phyloP scores from a whole-genome alignment of 495 filamentous ascomycete genomes.

The Penicillium alfredii region DNA sequence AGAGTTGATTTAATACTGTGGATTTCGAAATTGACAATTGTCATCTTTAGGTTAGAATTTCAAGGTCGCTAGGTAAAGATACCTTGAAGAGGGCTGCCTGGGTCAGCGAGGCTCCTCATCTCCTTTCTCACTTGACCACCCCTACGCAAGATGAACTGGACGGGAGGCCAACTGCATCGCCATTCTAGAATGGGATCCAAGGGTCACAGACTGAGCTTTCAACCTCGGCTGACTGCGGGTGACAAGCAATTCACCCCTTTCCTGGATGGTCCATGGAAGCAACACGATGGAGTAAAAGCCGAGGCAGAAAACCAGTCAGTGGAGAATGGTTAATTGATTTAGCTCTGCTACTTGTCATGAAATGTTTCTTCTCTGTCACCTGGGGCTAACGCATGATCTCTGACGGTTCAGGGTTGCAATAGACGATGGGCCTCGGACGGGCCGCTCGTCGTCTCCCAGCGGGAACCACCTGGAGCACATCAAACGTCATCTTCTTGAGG shows the following conservation, averaged over 20 bases:
- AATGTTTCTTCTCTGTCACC: not conserved
- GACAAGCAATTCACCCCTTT: slow-evolving; percentile 13
- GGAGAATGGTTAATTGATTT: slow-evolving; percentile 2
- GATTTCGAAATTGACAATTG: too few relatives aligned
- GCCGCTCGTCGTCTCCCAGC: not conserved
- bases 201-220: slow-evolving; percentile 26
- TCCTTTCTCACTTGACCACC: too few relatives aligned
- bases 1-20: too few relatives aligned
- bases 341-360: not conserved
- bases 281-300: slow-evolving; percentile 2
- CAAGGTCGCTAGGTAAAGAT: too few relatives aligned
- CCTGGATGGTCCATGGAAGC: slow-evolving; percentile 3
- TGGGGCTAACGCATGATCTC: slow-evolving; percentile 6
- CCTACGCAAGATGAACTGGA: slow-evolving; percentile 52
- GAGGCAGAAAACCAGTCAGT: slow-evolving; percentile 15
- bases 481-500: slow-evolving; percentile 31
- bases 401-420: not conserved
- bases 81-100: too few relatives aligned
- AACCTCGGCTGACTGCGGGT: slow-evolving; percentile 14
- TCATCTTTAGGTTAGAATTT: too few relatives aligned
- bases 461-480: slow-evolving; percentile 15
- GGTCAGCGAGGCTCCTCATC: too few relatives aligned
- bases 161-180: slow-evolving; percentile 38
- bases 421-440: slow-evolving; percentile 1
- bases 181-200: slow-evolving; percentile 28